Conservation (phyloP, 441 rosid species). For the Croton laevigatus region DNA sequence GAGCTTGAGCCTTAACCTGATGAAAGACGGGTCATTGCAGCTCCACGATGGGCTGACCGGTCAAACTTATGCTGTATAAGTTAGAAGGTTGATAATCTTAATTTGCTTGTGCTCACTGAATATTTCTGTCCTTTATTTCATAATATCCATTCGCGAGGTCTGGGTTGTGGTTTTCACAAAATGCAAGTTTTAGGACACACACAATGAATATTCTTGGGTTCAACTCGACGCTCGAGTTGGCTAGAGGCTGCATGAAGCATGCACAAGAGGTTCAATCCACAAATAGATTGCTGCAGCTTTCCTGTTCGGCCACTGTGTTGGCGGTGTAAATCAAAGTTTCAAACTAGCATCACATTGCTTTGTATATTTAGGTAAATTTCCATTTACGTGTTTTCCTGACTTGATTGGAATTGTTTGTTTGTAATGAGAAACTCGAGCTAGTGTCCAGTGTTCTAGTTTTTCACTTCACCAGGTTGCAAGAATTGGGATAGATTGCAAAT, state of each 20-base stretch:
- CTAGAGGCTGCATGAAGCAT: constrained; percentile 21
- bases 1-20: constrained; percentile 84
- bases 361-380: constrained; percentile 27
- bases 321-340: constrained; percentile 18
- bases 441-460: constrained; percentile 14
- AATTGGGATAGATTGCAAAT: not conserved
- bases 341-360: constrained; percentile 14
- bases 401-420: constrained; percentile 16
- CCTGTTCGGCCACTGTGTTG: not conserved
- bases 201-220: constrained; percentile 10
- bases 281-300: constrained; percentile 3
- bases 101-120: constrained; percentile 17
- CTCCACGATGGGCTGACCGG: constrained; percentile 86
- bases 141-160: constrained; percentile 9
- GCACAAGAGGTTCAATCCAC: constrained; percentile 1
- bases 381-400: not conserved
- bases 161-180: constrained; percentile 10
- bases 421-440: constrained; percentile 15
- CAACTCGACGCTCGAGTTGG: constrained; percentile 4
- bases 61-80: constrained; percentile 64
- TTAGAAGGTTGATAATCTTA: constrained; percentile 7
- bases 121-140: constrained; percentile 15
- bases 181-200: constrained; percentile 14
- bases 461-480: not conserved
- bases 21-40: constrained; percentile 95